phyloP scores from a whole-genome alignment of 2,329 filamentous ascomycete genomes.

The Colletotrichum liaoningense region DNA sequence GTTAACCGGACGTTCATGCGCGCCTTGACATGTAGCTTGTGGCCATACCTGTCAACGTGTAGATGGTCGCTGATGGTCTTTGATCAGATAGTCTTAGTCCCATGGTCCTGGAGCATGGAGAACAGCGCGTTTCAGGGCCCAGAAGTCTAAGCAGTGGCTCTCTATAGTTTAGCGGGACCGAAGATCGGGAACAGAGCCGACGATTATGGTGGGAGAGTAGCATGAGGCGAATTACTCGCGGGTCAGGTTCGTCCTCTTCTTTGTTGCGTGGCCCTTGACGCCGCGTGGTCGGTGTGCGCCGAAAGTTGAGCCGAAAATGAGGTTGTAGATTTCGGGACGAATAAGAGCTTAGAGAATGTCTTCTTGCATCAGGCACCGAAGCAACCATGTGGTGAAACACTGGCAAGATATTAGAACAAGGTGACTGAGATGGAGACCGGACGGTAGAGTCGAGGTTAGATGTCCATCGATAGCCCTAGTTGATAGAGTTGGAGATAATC shows the following conservation, averaged over 20 bases:
- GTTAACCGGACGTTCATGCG: not conserved
- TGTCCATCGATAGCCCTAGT: not conserved
- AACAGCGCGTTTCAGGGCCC: conserved; percentile 13
- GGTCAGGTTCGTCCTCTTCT: conserved; percentile 3
- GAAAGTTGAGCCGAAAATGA: not conserved
- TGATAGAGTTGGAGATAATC: not conserved
- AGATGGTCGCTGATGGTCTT: not conserved
- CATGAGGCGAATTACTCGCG: not conserved
- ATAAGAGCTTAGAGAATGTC: not conserved
- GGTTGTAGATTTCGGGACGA: not conserved
- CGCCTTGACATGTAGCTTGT: not conserved
- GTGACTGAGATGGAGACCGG: not conserved
- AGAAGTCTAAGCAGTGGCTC: conserved; percentile 6
- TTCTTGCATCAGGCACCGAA: not conserved
- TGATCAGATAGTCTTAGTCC: not conserved
- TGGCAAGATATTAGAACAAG: not conserved
- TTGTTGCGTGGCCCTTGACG: not conserved
- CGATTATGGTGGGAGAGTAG: not conserved
- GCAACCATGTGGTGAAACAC: not conserved
- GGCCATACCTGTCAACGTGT: not conserved
- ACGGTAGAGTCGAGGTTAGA: not conserved
- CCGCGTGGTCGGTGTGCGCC: not conserved
- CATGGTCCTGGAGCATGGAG: not conserved
- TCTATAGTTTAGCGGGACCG: not conserved
- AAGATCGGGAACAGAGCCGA: not conserved